Evolutionary conservation across 495 filamentous ascomycete genomes (phyloP).

Genomic region (Hypoxylon intermedium): DNA sequence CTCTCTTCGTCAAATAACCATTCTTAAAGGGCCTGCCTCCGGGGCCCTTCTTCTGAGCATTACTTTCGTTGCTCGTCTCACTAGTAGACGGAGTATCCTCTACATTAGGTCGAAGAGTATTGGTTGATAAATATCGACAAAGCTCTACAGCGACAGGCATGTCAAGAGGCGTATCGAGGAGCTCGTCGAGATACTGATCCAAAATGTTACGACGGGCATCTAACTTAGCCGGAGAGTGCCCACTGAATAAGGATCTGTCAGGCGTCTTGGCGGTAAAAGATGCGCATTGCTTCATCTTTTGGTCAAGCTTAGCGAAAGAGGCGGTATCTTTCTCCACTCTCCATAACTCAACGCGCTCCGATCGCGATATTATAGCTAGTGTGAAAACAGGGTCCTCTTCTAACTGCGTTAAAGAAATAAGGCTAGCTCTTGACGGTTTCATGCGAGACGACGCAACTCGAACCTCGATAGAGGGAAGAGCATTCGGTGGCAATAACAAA

Average conservation of each 20-base stretch:
- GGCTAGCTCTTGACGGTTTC: conserved; percentile 85
- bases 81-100: conserved; percentile 64
- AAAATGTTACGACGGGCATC: conserved; percentile 84
- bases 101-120: conserved; percentile 78
- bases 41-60: conserved; percentile 55
- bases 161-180: conserved; percentile 82
- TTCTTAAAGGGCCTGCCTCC: conserved; percentile 77
- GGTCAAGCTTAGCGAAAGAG: conserved; percentile 82
- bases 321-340: conserved; percentile 88
- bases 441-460: conserved; percentile 91
- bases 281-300: conserved; percentile 73
- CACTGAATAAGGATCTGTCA: conserved; percentile 84
- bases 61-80: conserved; percentile 48
- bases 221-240: conserved; percentile 92
- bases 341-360: conserved; percentile 84
- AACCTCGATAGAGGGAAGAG: conserved; percentile 84
- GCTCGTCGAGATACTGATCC: conserved; percentile 81
- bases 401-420: conserved; percentile 70
- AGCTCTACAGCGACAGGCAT: conserved; percentile 79
- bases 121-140: conserved; percentile 86
- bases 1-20: conserved; percentile 93
- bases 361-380: conserved; percentile 80
- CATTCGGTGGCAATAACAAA: conserved; percentile 84
- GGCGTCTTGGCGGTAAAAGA: conserved; percentile 75
- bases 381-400: conserved; percentile 96